Evolutionary conservation across 257 asterid species (phyloP), one percentile per base, ranked within the genome.

Genomic region (Jasminum sambac): DNA sequence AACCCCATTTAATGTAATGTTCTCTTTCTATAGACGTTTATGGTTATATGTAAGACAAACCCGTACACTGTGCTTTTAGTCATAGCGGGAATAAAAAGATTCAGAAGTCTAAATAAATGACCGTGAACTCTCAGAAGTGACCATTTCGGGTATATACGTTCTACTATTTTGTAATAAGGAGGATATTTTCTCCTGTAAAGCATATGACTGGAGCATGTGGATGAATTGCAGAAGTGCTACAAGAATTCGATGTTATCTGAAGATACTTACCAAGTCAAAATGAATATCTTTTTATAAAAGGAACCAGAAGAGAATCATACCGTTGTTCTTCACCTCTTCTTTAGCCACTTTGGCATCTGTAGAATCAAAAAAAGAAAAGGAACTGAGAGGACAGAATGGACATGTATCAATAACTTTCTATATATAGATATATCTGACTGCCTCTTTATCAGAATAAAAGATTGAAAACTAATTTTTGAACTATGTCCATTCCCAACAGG

Each of bases 341-440:
- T 87, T 89, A 67, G 82, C 96, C 74, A 79, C 84, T 84, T 85
- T 82, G 57, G 83, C 80, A 76, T 85, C 93, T 83, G 85, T 65
- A 77, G 67, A 78, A 40, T 64, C 72, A 79, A 77, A 21, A 69
- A 68, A 38, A 70, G 38, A 37, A 66, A 34, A 69, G 24, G 19
- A 66, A 77, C 69, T 52, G 69, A 55, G 75, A 41, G 69, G 69
- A 63, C 63, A 52, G 61, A 69, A 60, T 13, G 12, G 62, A 55
- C 30, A 19, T 6, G 34, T 30, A 55, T 55, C 62, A 19, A 19
- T 6, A 55, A 9, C 34, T 19, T 19, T 13, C 34, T 23, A 55
- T 13, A 55, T 21, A 23, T 9, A 40, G 9, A 55, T 55, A 55
- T 55, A 19, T 55, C 61, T 55, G 26, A 55, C 9, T 55, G 36